A percentile compares a stretch with the other conserved stretches of the same genome.
These are phyloP conservation scores for Diaporthe ampelina DNA, from an alignment of 2,329 filamentous ascomycete genomes.

Conservation along the genomic window DNA sequence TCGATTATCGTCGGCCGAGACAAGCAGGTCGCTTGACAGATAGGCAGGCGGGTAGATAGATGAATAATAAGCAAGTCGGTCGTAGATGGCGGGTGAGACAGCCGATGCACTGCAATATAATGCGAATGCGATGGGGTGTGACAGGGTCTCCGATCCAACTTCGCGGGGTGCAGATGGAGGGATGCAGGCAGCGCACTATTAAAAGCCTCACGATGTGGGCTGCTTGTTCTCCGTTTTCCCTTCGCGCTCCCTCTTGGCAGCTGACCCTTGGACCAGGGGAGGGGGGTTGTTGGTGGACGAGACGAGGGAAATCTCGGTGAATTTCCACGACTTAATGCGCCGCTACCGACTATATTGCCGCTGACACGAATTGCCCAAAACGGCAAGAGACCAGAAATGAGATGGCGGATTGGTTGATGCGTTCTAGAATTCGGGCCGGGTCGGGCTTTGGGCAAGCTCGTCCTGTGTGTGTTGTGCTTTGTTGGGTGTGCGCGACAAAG, in stretches of 20 bases:
- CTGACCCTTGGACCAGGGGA: constrained; percentile 15
- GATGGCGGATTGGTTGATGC: constrained; percentile 33
- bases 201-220: constrained; percentile 22
- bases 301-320: constrained; percentile 33
- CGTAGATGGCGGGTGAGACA: constrained; percentile 10
- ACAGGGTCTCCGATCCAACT: constrained; percentile 29
- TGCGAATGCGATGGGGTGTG: neutral
- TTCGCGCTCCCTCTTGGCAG: neutral
- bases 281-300: neutral
- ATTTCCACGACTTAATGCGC: constrained; percentile 26
- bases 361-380: constrained; percentile 18
- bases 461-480: neutral
- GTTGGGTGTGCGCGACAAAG: constrained; percentile 19
- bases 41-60: neutral
- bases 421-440: constrained; percentile 22
- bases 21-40: neutral
- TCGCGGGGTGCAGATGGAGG: constrained; percentile 36
- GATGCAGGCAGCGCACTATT: constrained; percentile 14
- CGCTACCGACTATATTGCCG: constrained; percentile 23
- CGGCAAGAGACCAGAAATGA: constrained; percentile 22
- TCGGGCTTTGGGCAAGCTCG: constrained; percentile 22
- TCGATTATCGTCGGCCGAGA: constrained; percentile 1
- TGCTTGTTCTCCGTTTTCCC: neutral
- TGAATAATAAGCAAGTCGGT: neutral
- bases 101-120: constrained; percentile 10